These are phyloP conservation scores for Adenanthera pavonina DNA, from an alignment of 306 rosid species.

Conservation along the genomic window DNA sequence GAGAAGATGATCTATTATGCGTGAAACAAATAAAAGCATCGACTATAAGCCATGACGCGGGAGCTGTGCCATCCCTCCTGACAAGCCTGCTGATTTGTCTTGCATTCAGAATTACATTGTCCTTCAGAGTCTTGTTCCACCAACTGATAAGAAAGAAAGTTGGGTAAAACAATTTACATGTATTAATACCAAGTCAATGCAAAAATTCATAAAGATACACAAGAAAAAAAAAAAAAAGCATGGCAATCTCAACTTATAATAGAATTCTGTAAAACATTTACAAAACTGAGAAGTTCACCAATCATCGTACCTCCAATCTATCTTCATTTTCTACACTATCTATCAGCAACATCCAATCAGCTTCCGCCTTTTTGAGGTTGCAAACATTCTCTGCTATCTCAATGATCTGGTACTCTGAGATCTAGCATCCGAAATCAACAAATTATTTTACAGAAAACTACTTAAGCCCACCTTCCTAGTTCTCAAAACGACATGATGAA, in stretches of 20 bases:
- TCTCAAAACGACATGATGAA: slow-evolving; percentile 26
- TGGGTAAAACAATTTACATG: not conserved
- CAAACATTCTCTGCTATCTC: slow-evolving; percentile 95
- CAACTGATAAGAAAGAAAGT: slow-evolving; percentile 56
- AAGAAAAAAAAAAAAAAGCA: not conserved
- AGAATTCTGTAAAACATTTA: not conserved
- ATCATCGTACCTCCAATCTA: slow-evolving; percentile 66
- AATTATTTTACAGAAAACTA: slow-evolving; percentile 22
- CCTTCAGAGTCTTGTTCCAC: slow-evolving; percentile 94
- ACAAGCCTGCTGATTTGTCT: slow-evolving; percentile 91
- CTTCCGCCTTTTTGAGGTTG: slow-evolving; percentile 87
- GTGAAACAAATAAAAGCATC: slow-evolving; percentile 25
- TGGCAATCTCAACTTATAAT: slow-evolving; percentile 10
- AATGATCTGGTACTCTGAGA: slow-evolving; percentile 89
- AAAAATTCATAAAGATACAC: not conserved
- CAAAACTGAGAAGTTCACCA: slow-evolving; percentile 9
- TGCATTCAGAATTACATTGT: slow-evolving; percentile 97
- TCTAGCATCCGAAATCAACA: slow-evolving; percentile 51
- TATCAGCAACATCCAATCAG: slow-evolving; percentile 91
- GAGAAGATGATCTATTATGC: not conserved
- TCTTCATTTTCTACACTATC: slow-evolving; percentile 85
- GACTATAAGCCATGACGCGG: not conserved
- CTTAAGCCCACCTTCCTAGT: slow-evolving; percentile 26
- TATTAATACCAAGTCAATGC: slow-evolving; percentile 2
- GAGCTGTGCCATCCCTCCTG: slow-evolving; percentile 64